Base-by-base conservation (phyloP, 2,329 filamentous ascomycete genomes). In the Ascochyta koolunga region DNA sequence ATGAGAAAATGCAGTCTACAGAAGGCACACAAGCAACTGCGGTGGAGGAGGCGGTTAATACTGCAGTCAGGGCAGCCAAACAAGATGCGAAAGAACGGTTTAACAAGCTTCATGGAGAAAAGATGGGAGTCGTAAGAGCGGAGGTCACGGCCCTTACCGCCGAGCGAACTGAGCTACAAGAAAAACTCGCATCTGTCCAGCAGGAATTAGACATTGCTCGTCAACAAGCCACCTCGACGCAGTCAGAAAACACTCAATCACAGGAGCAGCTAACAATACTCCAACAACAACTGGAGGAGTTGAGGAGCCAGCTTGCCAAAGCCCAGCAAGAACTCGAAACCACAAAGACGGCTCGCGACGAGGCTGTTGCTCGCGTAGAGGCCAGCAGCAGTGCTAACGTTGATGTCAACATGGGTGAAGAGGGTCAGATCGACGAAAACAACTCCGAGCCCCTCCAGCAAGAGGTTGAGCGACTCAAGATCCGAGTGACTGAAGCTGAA, bases 261-360 rank as follows among this genome's bases (percentile, higher is more conserved):
- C 57, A 60, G 32, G 59, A 86, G 18, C 87, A 93, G 69, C 91
- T 90, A 71, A 80, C 86, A 16, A 78, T 79, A 1, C 80, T 91
- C 2, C 60, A 67, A 33, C 58, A 62, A 25, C 54, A 74, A 31
- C 21, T 73, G 16, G 57, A 64, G 18, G 48, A 67, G 36, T 21
- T 55, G 7, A 56, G 58, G 37, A 19, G 40, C 9, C 58, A 73
- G 36, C 62, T 75, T 22, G 50, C 39, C 2, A 47, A 56, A 9
- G 45, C 62, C 3, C 67, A 68, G 42, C 56, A 68, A 51, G 62
- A 86, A 57, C 79, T 96, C 11, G 81, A 87, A 45, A 77, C 79
- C 9, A 83, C 83, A 1, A 82, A 86, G 50, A 78, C 82, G 5
- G 86, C 91, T 64, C 80, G 89, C 38, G 89, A 91, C 50, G 79